Evolutionary conservation across 2,329 filamentous ascomycete genomes (phyloP).

Genomic region (Diaporthe amygdali): DNA sequence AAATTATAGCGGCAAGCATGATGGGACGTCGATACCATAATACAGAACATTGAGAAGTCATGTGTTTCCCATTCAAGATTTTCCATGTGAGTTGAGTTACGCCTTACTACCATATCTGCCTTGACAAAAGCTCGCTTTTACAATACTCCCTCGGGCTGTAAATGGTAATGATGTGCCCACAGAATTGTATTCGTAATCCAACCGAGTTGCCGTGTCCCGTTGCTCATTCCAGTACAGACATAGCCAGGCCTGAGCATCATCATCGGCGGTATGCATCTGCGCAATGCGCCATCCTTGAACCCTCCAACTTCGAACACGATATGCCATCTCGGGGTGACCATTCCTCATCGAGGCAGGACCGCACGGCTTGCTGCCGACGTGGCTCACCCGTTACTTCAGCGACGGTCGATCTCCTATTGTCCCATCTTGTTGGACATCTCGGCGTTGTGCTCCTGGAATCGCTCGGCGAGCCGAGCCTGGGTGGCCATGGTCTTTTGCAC

Average conservation of each 20-base stretch:
- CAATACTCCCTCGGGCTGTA: background rate
- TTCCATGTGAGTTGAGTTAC: background rate
- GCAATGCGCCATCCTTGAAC: background rate
- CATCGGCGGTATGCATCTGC: background rate
- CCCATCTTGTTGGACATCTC: constrained; percentile 62
- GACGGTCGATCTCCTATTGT: constrained; percentile 39
- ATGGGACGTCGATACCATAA: constrained; percentile 25
- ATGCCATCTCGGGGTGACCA: background rate
- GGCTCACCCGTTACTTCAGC: background rate
- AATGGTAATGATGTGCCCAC: background rate
- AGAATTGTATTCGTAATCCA: background rate
- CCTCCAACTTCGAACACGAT: background rate
- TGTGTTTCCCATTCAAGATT: background rate
- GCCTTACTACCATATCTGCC: background rate
- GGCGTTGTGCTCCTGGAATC: constrained; percentile 77
- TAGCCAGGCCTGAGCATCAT: background rate
- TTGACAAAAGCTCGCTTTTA: background rate
- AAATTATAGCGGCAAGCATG: constrained; percentile 16
- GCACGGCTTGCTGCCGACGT: background rate
- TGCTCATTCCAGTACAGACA: background rate
- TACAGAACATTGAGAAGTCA: background rate
- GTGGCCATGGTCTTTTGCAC: constrained; percentile 96
- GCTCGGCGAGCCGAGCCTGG: constrained; percentile 86
- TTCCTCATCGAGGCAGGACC: background rate
- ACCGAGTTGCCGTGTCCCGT: background rate